Evolutionary conservation across 2,329 filamentous ascomycete genomes (phyloP).

Genomic region (Trichophyton simii): DNA sequence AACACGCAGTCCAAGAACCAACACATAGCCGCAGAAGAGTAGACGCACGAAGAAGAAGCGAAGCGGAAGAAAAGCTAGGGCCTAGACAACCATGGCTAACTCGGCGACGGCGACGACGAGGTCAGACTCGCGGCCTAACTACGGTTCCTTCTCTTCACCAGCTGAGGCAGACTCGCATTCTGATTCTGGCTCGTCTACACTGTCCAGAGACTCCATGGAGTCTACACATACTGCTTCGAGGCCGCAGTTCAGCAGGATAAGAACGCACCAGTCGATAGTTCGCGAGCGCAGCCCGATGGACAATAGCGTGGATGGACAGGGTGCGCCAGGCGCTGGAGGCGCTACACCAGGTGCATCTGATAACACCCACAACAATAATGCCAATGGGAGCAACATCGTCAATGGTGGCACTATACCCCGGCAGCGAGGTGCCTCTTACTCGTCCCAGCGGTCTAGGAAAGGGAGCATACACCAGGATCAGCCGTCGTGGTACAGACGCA

Average conservation of each 20-base stretch:
- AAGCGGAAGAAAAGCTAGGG: not conserved
- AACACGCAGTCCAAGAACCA: not conserved
- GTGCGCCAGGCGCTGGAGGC: not conserved
- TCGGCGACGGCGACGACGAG: not conserved
- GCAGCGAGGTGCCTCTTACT: not conserved
- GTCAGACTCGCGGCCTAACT: not conserved
- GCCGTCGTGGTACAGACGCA: not conserved
- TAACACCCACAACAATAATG: not conserved
- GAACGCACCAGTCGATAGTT: not conserved
- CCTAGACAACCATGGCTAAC: not conserved
- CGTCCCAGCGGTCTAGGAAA: not conserved
- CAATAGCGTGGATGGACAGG: not conserved
- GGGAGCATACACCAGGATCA: not conserved
- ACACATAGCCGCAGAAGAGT: not conserved
- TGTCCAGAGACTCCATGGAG: not conserved
- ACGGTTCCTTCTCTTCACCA: not conserved
- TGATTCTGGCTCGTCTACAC: not conserved
- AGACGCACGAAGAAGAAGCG: not conserved
- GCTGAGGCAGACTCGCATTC: not conserved
- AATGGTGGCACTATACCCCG: not conserved
- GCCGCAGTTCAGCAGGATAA: conserved; percentile 3
- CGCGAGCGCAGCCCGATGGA: not conserved
- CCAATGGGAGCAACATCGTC: not conserved
- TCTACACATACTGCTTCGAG: not conserved
- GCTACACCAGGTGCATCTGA: not conserved